Evolutionary conservation across 1,284 basidiomycete genomes (phyloP).

Genomic region (Pseudozyma tsukubaensis): DNA sequence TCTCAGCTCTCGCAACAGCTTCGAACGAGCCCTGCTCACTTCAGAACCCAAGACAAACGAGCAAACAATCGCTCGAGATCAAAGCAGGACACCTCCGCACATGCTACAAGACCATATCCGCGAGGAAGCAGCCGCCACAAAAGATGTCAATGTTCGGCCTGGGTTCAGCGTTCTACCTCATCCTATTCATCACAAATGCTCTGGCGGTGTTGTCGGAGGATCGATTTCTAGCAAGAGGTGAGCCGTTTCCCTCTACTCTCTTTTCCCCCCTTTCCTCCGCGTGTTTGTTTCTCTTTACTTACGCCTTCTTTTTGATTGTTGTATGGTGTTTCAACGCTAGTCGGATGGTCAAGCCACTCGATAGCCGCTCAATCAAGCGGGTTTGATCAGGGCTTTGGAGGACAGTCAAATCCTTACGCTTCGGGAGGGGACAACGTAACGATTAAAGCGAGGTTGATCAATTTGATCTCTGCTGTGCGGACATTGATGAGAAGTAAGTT

Average conservation of each 20-base stretch:
- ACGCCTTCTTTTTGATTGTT: background rate
- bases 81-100: background rate
- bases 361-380: slow-evolving; percentile 15
- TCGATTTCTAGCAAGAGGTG: slow-evolving; percentile 90
- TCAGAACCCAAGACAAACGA: too few relatives aligned
- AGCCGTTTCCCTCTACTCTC: slow-evolving; percentile 66
- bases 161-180: slow-evolving; percentile 70
- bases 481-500: slow-evolving; percentile 91
- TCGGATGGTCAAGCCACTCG: slow-evolving; percentile 81
- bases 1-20: too few relatives aligned
- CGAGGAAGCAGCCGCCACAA: background rate
- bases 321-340: slow-evolving; percentile 71
- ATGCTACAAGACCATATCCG: background rate
- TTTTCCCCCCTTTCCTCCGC: background rate
- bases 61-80: too few relatives aligned
- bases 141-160: slow-evolving; percentile 47
- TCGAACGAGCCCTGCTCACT: too few relatives aligned
- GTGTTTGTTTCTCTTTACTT: background rate
- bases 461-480: slow-evolving; percentile 90
- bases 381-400: slow-evolving; percentile 47
- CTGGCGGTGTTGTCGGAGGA: slow-evolving; percentile 95
- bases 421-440: slow-evolving; percentile 66
- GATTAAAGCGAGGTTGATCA: slow-evolving; percentile 86
- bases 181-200: slow-evolving; percentile 86
- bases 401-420: slow-evolving; percentile 22